Evolutionary conservation across 352 stramenopile species (phyloP).

Genomic region (Phytophthora sojae): DNA sequence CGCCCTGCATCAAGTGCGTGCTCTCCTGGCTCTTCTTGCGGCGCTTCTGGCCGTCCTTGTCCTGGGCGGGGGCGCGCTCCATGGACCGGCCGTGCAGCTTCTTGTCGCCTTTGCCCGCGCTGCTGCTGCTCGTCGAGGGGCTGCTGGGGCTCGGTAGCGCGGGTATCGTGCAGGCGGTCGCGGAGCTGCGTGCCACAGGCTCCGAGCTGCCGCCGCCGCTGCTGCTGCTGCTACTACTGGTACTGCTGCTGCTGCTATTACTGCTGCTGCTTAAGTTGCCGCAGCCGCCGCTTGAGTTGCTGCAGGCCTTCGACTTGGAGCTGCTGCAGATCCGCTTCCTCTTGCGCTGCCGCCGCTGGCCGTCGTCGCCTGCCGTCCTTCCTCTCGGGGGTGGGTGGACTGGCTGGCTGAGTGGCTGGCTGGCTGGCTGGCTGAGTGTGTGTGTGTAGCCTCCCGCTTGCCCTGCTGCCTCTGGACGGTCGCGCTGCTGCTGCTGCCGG

Average conservation of each 20-base stretch:
- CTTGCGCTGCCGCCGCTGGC: slow-evolving; percentile 27
- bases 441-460: not conserved
- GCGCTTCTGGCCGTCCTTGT: slow-evolving; percentile 68
- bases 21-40: slow-evolving; percentile 74
- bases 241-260: slow-evolving; percentile 1
- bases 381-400: slow-evolving; percentile 2
- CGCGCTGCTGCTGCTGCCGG: not conserved
- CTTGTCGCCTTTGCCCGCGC: slow-evolving; percentile 45
- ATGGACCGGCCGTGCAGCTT: slow-evolving; percentile 70
- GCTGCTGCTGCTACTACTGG: not conserved
- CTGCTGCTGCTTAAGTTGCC: slow-evolving; percentile 16
- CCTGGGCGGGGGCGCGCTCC: slow-evolving; percentile 53
- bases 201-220: slow-evolving; percentile 31
- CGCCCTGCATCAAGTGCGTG: slow-evolving; percentile 36
- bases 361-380: slow-evolving; percentile 37
- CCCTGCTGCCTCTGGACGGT: not conserved
- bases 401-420: not conserved
- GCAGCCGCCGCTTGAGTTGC: slow-evolving; percentile 15
- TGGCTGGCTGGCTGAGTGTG: too few relatives aligned
- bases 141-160: slow-evolving; percentile 37
- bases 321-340: slow-evolving; percentile 25
- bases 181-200: slow-evolving; percentile 32
- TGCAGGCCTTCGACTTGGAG: slow-evolving; percentile 20
- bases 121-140: slow-evolving; percentile 37
- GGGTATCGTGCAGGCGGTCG: slow-evolving; percentile 47